Evolutionary conservation across 257 asterid species (phyloP).

Genomic region (Hygrophila difformis): DNA sequence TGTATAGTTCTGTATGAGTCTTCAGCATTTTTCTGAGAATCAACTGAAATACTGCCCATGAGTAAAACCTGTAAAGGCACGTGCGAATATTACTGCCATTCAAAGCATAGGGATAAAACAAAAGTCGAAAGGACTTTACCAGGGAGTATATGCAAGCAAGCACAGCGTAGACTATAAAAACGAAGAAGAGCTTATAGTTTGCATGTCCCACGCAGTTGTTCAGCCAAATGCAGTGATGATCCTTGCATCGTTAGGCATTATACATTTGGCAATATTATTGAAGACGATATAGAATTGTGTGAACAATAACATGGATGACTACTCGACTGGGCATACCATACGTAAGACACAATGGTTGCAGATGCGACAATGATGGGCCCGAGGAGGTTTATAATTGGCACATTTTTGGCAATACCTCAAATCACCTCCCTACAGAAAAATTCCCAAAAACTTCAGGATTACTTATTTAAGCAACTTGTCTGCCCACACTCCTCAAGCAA

Average conservation of each 20-base stretch:
- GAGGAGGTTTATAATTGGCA: slow-evolving; percentile 77
- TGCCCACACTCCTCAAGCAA: slow-evolving; percentile 5
- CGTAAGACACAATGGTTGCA: slow-evolving; percentile 86
- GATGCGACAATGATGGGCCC: slow-evolving; percentile 91
- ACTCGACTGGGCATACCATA: slow-evolving; percentile 64
- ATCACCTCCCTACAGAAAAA: slow-evolving; percentile 71
- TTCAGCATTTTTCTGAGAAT: slow-evolving; percentile 42
- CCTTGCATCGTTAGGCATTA: slow-evolving; percentile 52
- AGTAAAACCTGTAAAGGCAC: slow-evolving; percentile 48
- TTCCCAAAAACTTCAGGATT: slow-evolving; percentile 11
- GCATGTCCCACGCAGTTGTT: slow-evolving; percentile 94
- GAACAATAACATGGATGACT: slow-evolving; percentile 23
- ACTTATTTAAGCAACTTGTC: slow-evolving; percentile 1
- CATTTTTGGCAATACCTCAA: slow-evolving; percentile 94
- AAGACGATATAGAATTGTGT: slow-evolving; percentile 17
- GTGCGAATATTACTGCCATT: slow-evolving; percentile 2
- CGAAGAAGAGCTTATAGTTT: slow-evolving; percentile 73
- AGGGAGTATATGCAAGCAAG: slow-evolving; percentile 74
- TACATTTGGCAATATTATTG: slow-evolving; percentile 27
- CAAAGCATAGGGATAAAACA: not conserved
- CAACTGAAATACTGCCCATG: slow-evolving; percentile 52
- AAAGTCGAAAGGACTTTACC: slow-evolving; percentile 36
- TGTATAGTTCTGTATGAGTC: slow-evolving; percentile 42
- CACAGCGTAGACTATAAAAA: slow-evolving; percentile 64
- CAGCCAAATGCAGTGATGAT: slow-evolving; percentile 95